Base-by-base conservation (phyloP, 805 yeast genomes). In the Dipodascus albidus region DNA sequence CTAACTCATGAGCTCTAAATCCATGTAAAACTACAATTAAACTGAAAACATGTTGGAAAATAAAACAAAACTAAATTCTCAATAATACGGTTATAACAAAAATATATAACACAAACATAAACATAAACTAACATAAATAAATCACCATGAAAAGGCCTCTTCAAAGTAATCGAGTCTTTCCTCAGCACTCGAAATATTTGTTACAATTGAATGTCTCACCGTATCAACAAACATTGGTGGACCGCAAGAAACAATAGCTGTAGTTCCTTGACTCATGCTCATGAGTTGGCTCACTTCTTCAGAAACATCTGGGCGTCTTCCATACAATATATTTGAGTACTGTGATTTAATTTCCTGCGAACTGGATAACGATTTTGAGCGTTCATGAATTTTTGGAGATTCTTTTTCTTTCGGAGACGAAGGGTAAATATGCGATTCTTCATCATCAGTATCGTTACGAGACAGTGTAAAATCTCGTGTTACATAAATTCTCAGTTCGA, bases 231-330 rank as follows among this genome's bases (percentile, higher is more conserved):
- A 75, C 1, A 61, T 54, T 47, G 80, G 74, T 50, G 81, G 83
- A 9, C 86, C 87, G 69, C 87, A 81, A 1, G 78, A 70, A 20
- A 78, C 68, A 50, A 81, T 72, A 0, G 77, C 77, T 19, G 73
- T 63, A 6, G 79, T 70, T 0, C 77, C 73, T 3, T 44, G 33
- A 24, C n/a, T 55, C 9, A 9, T 4, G 8, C 24, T 20, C 14
- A 59, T 49, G 23, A 53, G 55, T 3, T 52, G 31, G 19, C 42
- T n/a, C 2, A 60, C 57, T 41, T 49, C 49, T 6, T 50, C 31
- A 2, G 49, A 27, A 11, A 59, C 22, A 21, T 53, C 50, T 2
- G 62, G 62, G 14, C 53, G 48, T 14, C 42, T 47, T 17, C 27
- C 35, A 14, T 23, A 23, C 22, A 53, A 38, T 14, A 38, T 38